A percentile compares a stretch with the other conserved stretches of the same genome.
Conservation (phyloP, 2,329 filamentous ascomycete genomes). For the Mycosphaerelloides madeirae region DNA sequence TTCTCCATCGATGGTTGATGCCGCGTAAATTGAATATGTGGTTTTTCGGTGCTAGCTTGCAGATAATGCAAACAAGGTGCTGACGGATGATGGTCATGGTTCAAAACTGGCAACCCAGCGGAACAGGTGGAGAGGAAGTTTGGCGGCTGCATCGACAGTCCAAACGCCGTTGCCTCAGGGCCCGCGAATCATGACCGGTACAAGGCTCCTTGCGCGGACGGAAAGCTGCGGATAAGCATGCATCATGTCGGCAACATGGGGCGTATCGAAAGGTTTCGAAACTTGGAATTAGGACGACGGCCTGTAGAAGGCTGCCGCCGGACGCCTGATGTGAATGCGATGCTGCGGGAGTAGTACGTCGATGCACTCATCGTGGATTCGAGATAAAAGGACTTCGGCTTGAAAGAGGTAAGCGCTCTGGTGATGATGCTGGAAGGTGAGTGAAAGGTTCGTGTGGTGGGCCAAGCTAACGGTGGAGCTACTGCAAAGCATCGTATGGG, state of each 20-base stretch:
- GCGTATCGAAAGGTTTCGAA: conserved; percentile 1
- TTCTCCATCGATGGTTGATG: too few species aligned
- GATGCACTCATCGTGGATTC: conserved; percentile 7
- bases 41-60: too few species aligned
- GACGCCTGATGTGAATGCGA: conserved; percentile 1
- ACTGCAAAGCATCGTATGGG: conserved; percentile 21
- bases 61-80: neutral
- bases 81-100: neutral
- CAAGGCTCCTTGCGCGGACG: neutral
- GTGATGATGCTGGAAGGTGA: conserved; percentile 1
- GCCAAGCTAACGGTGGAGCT: conserved; percentile 6
- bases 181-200: conserved; percentile 7
- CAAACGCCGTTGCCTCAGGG: conserved; percentile 7
- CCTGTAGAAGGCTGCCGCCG: conserved; percentile 2
- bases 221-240: conserved; percentile 13
- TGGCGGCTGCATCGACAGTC: neutral
- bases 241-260: conserved; percentile 12
- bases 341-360: conserved; percentile 3
- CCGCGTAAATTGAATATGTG: too few species aligned
- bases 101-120: neutral
- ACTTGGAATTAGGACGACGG: conserved; percentile 3
- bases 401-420: conserved; percentile 5
- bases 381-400: conserved; percentile 7
- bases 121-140: neutral
- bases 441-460: conserved; percentile 8